phyloP scores from a whole-genome alignment of 2,329 filamentous ascomycete genomes.

The Ophiocordyceps sinensis region DNA sequence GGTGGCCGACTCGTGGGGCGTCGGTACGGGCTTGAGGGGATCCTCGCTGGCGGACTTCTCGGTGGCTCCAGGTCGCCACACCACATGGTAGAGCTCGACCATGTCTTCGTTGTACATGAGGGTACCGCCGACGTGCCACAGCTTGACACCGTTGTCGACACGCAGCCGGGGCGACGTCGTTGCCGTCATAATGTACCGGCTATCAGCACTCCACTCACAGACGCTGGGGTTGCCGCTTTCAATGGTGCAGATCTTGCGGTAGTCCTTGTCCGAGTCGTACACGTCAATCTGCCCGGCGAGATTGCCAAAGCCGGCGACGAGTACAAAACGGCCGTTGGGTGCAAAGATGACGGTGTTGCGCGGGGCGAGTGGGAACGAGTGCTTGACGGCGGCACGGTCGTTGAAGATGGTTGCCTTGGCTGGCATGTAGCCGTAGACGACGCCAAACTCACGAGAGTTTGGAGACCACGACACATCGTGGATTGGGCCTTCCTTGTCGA shows the following conservation, averaged over 20 bases:
- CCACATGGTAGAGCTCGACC: conserved; percentile 80
- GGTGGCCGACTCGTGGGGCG: conserved; percentile 68
- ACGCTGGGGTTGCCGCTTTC: conserved; percentile 92
- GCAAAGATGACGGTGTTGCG: conserved; percentile 95
- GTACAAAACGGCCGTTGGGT: conserved; percentile 78
- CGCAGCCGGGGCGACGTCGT: conserved; percentile 89
- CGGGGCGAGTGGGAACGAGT: conserved; percentile 75
- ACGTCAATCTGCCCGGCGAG: conserved; percentile 95
- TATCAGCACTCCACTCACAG: conserved; percentile 95
- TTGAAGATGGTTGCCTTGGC: conserved; percentile 98
- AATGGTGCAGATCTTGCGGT: conserved; percentile 81
- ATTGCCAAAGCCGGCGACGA: conserved; percentile 95
- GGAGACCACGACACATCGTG: conserved; percentile 98
- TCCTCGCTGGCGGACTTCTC: conserved; percentile 48
- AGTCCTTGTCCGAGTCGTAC: conserved; percentile 91
- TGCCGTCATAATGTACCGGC: conserved; percentile 90
- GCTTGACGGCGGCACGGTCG: conserved; percentile 63
- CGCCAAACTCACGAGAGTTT: conserved; percentile 93
- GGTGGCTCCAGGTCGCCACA: conserved; percentile 66
- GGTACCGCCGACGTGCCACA: conserved; percentile 81
- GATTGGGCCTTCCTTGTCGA: conserved; percentile 96
- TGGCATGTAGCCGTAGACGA: conserved; percentile 98
- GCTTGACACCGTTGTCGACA: conserved; percentile 89
- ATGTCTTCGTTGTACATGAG: conserved; percentile 96
- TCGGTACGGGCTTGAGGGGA: conserved; percentile 59